A percentile compares a stretch with the other conserved stretches of the same genome.
Evolutionary conservation across 257 asterid species (phyloP).

Genomic region (Scutellaria minor): DNA sequence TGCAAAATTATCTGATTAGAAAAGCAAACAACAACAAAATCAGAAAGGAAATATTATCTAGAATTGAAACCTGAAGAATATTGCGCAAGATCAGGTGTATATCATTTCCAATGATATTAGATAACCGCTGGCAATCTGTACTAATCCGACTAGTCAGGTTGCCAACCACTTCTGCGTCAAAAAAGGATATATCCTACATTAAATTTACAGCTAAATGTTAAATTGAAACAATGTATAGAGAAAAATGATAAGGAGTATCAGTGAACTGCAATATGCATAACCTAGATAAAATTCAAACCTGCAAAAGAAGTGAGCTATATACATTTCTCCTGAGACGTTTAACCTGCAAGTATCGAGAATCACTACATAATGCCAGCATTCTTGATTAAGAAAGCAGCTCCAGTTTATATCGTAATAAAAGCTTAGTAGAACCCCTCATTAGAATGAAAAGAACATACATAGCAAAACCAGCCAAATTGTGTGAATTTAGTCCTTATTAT

Average conservation of each 20-base stretch:
- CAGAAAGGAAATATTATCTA: conserved; percentile 11
- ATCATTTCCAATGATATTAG: conserved; percentile 47
- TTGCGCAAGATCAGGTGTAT: conserved; percentile 55
- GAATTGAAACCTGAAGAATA: conserved; percentile 49
- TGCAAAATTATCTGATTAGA: conserved; percentile 33
- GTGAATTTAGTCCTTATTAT: not conserved
- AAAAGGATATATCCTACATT: conserved; percentile 61
- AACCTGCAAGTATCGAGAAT: conserved; percentile 44
- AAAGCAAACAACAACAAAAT: conserved; percentile 21
- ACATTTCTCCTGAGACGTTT: conserved; percentile 56
- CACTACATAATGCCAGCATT: conserved; percentile 25
- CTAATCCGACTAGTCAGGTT: conserved; percentile 60
- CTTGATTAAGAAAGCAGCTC: conserved; percentile 22
- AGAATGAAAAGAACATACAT: conserved; percentile 1
- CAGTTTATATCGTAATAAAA: conserved; percentile 7
- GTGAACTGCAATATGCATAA: conserved; percentile 18
- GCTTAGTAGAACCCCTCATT: not conserved
- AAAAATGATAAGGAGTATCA: conserved; percentile 9
- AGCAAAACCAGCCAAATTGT: conserved; percentile 6
- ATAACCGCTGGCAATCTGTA: conserved; percentile 59
- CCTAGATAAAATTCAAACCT: conserved; percentile 43
- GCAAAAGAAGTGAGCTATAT: conserved; percentile 49
- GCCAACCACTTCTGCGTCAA: conserved; percentile 58
- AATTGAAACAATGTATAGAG: conserved; percentile 23
- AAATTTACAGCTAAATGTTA: conserved; percentile 36